A percentile compares a stretch with the other conserved stretches of the same genome.
Evolutionary conservation across 2,329 filamentous ascomycete species (phyloP).

Genomic region (Fusarium pseudonygamai): DNA sequence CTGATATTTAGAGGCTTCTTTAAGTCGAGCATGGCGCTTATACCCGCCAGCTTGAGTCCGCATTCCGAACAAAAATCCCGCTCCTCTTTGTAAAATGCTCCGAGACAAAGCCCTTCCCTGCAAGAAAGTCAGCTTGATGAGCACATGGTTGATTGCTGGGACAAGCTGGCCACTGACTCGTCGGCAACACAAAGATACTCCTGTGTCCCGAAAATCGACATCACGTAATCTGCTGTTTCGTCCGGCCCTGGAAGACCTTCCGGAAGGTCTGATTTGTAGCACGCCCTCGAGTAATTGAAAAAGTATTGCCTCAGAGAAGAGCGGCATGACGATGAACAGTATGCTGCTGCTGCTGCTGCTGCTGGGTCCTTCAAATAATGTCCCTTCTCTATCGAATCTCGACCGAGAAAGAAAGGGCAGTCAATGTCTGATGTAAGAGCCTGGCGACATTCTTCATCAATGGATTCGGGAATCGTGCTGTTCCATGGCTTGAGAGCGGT

Average conservation of each 20-base stretch:
- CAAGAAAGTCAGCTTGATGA: background rate
- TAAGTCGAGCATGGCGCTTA: background rate
- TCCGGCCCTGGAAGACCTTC: too few species aligned
- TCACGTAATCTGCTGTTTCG: too few species aligned
- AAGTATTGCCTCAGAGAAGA: background rate
- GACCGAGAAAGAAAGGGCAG: background rate
- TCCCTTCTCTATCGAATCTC: too few species aligned
- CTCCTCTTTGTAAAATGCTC: background rate
- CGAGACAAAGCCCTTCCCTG: background rate
- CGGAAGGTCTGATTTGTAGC: too few species aligned
- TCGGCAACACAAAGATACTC: background rate
- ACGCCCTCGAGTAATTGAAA: too few species aligned
- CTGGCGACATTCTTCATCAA: background rate
- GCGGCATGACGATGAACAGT: background rate
- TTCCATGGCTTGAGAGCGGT: background rate
- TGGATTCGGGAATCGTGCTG: background rate
- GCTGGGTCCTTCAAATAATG: too few species aligned
- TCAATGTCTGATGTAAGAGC: background rate
- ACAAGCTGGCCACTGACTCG: background rate
- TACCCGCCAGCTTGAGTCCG: background rate
- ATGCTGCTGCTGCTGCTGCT: background rate
- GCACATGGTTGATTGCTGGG: background rate
- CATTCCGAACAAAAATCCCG: background rate
- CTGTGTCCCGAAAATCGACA: too few species aligned
- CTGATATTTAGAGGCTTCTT: background rate